A percentile compares a stretch with the other conserved stretches of the same genome.
phyloP scores from a whole-genome alignment of 2,329 filamentous ascomycete species.

The Lachnellula subtilissima region DNA sequence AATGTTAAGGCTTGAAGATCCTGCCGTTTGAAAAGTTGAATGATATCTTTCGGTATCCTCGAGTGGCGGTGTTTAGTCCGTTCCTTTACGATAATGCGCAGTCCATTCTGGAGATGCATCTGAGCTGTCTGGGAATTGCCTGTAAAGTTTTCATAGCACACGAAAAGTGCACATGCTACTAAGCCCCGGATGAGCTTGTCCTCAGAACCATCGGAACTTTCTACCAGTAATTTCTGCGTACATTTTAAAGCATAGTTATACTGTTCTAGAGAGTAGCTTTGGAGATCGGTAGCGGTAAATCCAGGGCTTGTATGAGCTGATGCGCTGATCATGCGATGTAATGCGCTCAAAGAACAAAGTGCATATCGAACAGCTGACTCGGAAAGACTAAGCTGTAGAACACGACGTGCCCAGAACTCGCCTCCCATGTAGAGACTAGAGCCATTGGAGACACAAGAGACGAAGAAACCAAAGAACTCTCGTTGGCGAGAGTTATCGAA shows the following conservation, averaged over 20 bases:
- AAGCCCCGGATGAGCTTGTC: conserved; percentile 12
- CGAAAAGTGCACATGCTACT: conserved; percentile 18
- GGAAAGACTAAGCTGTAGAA: conserved; percentile 15
- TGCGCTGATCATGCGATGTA: conserved; percentile 8
- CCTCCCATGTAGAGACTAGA: conserved; percentile 3
- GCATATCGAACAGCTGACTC: conserved; percentile 17
- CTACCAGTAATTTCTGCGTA: conserved; percentile 8
- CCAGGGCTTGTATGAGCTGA: background rate
- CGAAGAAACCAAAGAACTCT: conserved; percentile 15
- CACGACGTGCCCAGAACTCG: conserved; percentile 15
- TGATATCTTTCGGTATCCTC: conserved; percentile 10
- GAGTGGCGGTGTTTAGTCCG: background rate
- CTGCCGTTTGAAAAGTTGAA: conserved; percentile 10
- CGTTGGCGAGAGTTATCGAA: conserved; percentile 10
- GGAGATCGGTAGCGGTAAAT: background rate
- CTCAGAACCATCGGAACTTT: conserved; percentile 2
- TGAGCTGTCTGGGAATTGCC: conserved; percentile 7
- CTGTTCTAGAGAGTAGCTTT: conserved; percentile 8
- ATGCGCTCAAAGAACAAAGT: conserved; percentile 13
- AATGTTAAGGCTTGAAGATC: conserved; percentile 16
- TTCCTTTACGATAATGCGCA: conserved; percentile 8
- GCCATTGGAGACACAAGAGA: conserved; percentile 8
- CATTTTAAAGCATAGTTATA: conserved; percentile 13
- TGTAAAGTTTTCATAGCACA: conserved; percentile 16
- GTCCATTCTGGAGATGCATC: conserved; percentile 16